These are phyloP conservation scores for Fragilariopsis cylindrus DNA, from an alignment of 108 stramenopile genomes.

Conservation along the genomic window DNA sequence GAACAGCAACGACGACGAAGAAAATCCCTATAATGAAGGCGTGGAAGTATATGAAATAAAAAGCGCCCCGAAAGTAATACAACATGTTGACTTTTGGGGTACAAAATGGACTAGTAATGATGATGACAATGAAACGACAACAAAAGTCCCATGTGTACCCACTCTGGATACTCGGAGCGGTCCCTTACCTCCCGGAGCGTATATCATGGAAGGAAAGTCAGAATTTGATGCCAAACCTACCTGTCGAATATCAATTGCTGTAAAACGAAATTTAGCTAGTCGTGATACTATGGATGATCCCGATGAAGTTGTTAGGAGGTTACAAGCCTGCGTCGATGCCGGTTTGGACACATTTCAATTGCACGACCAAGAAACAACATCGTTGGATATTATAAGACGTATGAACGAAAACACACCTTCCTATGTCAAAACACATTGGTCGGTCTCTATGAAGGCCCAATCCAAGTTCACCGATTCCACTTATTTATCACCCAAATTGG, in stretches of 20 bases:
- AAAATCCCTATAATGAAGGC: not conserved
- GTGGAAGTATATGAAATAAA: not conserved
- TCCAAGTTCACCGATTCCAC: not conserved
- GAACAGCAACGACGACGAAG: not conserved
- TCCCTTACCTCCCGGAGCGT: slow-evolving; percentile 40
- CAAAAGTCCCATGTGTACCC: slow-evolving; percentile 22
- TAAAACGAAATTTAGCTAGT: not conserved
- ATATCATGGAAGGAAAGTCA: slow-evolving; percentile 20
- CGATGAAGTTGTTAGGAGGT: slow-evolving; percentile 12
- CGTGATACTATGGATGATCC: not conserved
- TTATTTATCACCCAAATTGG: not conserved
- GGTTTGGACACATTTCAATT: slow-evolving; percentile 65
- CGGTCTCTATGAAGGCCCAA: slow-evolving; percentile 13
- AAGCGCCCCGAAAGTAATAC: not conserved
- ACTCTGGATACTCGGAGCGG: slow-evolving; percentile 36
- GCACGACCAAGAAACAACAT: slow-evolving; percentile 19
- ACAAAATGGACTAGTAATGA: not conserved
- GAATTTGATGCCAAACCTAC: slow-evolving; percentile 31
- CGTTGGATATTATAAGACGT: slow-evolving; percentile 39
- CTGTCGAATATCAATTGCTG: slow-evolving; percentile 33
- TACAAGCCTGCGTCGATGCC: slow-evolving; percentile 65
- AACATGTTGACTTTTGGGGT: slow-evolving; percentile 27
- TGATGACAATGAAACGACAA: slow-evolving; percentile 2
- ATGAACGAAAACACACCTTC: slow-evolving; percentile 52
- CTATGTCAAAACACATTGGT: slow-evolving; percentile 46